Conservation (phyloP, 805 yeast genomes). For the Sugiyamaella lignohabitans region DNA sequence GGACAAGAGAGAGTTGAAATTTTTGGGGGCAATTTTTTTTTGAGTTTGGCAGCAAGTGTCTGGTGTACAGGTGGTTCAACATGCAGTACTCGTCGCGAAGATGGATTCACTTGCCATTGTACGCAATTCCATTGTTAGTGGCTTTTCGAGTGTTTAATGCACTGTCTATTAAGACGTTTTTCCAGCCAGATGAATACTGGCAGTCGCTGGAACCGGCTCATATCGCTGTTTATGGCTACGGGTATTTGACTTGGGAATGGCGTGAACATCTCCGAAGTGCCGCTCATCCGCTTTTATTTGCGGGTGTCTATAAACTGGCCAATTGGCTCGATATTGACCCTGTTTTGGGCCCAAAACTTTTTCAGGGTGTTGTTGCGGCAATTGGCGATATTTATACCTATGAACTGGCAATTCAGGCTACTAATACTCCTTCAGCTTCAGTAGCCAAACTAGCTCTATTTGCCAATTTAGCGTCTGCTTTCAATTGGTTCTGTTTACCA, state of each 20-base stretch:
- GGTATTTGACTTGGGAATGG: conserved; percentile 96
- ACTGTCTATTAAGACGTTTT: conserved; percentile 59
- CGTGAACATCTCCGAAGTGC: conserved; percentile 63
- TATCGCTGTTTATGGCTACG: conserved; percentile 62
- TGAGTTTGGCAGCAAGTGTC: no score
- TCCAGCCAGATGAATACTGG: conserved; percentile 95
- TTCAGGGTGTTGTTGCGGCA: conserved; percentile 65
- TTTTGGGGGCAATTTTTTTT: no score
- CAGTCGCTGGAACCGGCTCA: conserved; percentile 94
- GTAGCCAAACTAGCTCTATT: conserved; percentile 32
- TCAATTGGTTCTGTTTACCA: conserved; percentile 75
- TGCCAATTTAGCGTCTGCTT: conserved; percentile 56
- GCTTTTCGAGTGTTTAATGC: conserved; percentile 57
- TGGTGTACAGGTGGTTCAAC: no score
- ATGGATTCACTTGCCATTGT: background rate
- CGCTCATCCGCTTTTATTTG: conserved; percentile 70
- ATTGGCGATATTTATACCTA: conserved; percentile 60
- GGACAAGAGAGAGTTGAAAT: no score
- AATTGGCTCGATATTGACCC: conserved; percentile 32
- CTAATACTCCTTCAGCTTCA: background rate
- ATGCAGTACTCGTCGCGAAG: no score
- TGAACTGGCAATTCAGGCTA: conserved; percentile 36
- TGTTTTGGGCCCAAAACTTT: conserved; percentile 52
- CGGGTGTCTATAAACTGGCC: conserved; percentile 37
- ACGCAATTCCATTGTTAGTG: background rate